These are phyloP conservation scores for Rhipidocladum racemiflorum DNA, from an alignment of 176 grass and related monocot species.

Conservation along the genomic window DNA sequence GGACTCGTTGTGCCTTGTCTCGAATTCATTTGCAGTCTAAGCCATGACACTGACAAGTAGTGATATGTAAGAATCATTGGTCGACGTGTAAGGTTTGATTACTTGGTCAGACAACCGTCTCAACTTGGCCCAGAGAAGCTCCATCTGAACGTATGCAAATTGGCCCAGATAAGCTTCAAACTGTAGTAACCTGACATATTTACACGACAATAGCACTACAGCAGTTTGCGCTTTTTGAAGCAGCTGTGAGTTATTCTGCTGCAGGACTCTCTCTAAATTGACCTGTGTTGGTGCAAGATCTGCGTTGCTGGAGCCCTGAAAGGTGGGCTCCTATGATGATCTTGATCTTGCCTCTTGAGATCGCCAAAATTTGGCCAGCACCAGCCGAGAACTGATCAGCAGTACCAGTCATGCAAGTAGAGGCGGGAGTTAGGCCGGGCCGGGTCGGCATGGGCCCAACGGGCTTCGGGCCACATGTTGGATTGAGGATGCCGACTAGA, in stretches of 20 bases:
- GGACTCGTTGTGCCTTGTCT: background rate
- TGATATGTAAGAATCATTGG: background rate
- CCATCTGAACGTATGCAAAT: background rate
- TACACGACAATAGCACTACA: background rate
- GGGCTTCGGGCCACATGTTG: too few species aligned
- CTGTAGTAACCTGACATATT: background rate
- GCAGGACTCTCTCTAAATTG: background rate
- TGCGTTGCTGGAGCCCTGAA: background rate
- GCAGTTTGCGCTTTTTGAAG: too few species aligned
- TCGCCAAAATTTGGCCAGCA: too few species aligned
- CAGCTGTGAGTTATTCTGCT: background rate
- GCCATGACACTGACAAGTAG: background rate
- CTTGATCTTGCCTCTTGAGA: too few species aligned
- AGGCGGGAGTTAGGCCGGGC: too few species aligned
- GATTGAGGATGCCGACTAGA: too few species aligned
- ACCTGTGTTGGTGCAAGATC: background rate
- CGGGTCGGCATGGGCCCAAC: too few species aligned
- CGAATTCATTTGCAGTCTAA: background rate
- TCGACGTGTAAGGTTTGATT: background rate
- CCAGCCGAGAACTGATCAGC: background rate
- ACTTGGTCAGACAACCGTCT: background rate
- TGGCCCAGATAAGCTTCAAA: background rate
- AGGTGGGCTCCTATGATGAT: too few species aligned
- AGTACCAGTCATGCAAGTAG: background rate
- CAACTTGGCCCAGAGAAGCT: background rate